Evolutionary conservation across 2,329 filamentous ascomycete genomes (phyloP).

Genomic region (Thelonectria rubi): DNA sequence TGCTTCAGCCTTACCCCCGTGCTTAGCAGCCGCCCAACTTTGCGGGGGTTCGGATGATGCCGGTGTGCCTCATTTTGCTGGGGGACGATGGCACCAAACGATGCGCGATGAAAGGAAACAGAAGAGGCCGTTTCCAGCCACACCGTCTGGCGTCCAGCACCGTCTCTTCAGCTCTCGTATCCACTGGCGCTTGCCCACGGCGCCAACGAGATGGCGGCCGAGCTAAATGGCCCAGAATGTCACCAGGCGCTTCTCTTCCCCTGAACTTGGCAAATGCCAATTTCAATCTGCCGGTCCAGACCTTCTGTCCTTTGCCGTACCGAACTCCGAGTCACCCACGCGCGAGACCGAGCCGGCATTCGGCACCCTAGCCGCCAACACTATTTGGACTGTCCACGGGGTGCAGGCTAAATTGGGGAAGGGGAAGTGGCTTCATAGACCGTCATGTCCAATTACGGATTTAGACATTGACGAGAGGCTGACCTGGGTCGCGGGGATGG

Average conservation of each 20-base stretch:
- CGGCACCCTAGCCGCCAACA: not conserved
- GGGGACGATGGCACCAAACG: not conserved
- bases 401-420: not conserved
- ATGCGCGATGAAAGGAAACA: not conserved
- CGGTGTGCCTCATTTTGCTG: not conserved
- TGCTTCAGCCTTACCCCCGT: slow-evolving; percentile 1
- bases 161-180: not conserved
- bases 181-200: not conserved
- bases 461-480: too few species aligned
- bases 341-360: not conserved
- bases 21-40: not conserved
- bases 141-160: not conserved
- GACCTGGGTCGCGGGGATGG: too few species aligned
- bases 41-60: not conserved
- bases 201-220: not conserved
- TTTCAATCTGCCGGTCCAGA: slow-evolving; percentile 1
- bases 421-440: not conserved
- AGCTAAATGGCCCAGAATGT: not conserved
- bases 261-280: not conserved
- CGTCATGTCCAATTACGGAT: not conserved
- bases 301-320: not conserved
- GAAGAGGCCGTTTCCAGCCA: not conserved
- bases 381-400: not conserved
- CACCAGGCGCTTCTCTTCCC: not conserved
- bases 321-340: not conserved